Conservation (phyloP, 2,329 filamentous ascomycete genomes). For the Calonectria leucothoes region DNA sequence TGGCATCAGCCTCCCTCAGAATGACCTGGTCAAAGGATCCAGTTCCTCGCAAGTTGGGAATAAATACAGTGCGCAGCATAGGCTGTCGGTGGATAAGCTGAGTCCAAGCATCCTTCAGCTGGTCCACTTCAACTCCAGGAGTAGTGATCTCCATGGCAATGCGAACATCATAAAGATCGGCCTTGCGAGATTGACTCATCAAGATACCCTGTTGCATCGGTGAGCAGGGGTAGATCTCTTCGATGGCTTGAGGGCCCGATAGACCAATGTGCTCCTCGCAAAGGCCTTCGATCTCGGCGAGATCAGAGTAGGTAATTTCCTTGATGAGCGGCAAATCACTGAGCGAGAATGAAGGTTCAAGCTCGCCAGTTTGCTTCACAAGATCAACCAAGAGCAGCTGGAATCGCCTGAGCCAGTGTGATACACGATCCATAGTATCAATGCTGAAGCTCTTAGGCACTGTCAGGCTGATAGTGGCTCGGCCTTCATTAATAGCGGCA, state of each 20-base stretch:
- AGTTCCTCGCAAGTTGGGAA: background rate
- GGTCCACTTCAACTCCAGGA: background rate
- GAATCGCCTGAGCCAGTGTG: background rate
- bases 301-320: background rate
- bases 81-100: background rate
- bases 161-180: conserved; percentile 9
- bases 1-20: background rate
- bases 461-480: background rate
- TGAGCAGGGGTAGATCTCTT: conserved; percentile 48
- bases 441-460: background rate
- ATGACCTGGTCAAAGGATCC: background rate
- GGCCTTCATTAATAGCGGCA: background rate
- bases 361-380: background rate
- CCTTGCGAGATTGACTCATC: conserved; percentile 33
- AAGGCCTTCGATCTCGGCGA: background rate
- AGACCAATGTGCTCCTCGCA: background rate
- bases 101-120: background rate
- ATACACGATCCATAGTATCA: background rate
- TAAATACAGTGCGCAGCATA: background rate
- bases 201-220: conserved; percentile 48
- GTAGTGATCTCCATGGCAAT: background rate
- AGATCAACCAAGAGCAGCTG: background rate
- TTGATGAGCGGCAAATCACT: background rate
- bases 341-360: background rate
- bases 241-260: conserved; percentile 27